These are phyloP conservation scores for Suillus placidus DNA, from an alignment of 768 basidiomycete genomes.

Conservation along the genomic window DNA sequence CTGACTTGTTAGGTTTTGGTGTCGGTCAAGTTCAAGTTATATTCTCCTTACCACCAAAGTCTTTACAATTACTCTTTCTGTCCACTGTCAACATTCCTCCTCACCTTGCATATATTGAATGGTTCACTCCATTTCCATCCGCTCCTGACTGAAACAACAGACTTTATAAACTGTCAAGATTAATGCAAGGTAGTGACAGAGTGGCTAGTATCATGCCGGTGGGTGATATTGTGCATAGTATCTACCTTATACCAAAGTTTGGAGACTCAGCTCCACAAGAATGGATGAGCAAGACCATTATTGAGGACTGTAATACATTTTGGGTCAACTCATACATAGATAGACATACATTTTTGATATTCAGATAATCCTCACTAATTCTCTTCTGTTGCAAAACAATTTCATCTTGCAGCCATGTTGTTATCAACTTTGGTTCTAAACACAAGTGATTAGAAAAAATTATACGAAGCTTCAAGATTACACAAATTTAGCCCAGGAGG, in stretches of 20 bases:
- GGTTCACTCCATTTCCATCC: conserved; percentile 26
- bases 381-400: conserved; percentile 21
- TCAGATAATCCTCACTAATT: neutral
- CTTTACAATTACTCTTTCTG: conserved; percentile 18
- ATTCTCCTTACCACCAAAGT: conserved; percentile 14
- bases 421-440: neutral
- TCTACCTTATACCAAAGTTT: conserved; percentile 39
- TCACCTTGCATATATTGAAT: conserved; percentile 15
- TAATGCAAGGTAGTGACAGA: neutral
- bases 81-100: conserved; percentile 22
- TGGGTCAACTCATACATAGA: neutral
- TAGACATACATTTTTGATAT: neutral
- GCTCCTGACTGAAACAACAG: conserved; percentile 23
- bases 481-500: neutral
- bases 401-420: neutral
- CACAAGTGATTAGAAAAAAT: neutral
- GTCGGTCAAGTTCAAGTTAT: conserved; percentile 14
- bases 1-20: conserved; percentile 1
- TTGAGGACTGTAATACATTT: neutral
- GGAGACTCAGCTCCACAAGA: conserved; percentile 28
- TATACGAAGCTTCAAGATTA: neutral
- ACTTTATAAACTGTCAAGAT: conserved; percentile 29
- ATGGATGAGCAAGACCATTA: conserved; percentile 28
- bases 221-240: conserved; percentile 22
- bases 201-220: conserved; percentile 17